Conservation (phyloP, 192 early-diverging fungal species). For the Anaeromyces robustus region DNA sequence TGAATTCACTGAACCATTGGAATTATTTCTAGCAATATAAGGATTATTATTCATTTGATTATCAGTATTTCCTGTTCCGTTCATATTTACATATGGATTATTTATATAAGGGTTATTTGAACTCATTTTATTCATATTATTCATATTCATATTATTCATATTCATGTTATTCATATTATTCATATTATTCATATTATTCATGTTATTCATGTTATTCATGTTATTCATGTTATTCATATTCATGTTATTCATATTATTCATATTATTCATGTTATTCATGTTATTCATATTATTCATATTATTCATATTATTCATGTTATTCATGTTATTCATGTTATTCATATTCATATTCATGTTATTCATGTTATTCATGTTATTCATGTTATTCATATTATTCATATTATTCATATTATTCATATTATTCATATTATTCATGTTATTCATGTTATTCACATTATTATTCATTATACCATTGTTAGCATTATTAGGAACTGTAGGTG, state of each 20-base stretch:
- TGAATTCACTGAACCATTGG: too few relatives aligned
- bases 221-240: background rate
- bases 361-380: background rate
- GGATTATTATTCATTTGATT: too few relatives aligned
- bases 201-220: background rate
- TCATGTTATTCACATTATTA: background rate
- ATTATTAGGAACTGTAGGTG: too few relatives aligned
- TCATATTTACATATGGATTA: too few relatives aligned
- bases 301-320: background rate
- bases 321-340: background rate
- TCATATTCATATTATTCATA: background rate
- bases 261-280: background rate
- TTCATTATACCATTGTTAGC: background rate
- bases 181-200: background rate
- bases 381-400: background rate
- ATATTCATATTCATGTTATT: background rate
- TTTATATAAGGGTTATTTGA: too few relatives aligned
- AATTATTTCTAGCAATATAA: too few relatives aligned
- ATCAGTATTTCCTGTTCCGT: too few relatives aligned
- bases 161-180: background rate
- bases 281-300: background rate
- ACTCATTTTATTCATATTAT: too few relatives aligned
- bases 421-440: background rate
- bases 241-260: background rate
- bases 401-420: background rate